Conservation (phyloP, 2,329 filamentous ascomycete genomes). For the Trichoderma breve region DNA sequence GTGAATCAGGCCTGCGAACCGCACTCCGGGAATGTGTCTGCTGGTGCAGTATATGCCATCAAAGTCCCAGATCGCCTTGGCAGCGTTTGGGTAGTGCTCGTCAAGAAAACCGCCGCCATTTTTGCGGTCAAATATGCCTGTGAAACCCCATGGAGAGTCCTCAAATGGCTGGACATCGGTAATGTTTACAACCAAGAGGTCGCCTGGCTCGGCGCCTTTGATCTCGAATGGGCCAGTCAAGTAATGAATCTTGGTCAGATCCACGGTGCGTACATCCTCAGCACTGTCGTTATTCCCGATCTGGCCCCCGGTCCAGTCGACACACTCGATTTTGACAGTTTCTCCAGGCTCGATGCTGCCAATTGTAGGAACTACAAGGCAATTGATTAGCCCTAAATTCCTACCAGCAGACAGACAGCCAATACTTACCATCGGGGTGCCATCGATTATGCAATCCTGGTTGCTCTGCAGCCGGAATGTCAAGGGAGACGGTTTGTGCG, state of each 20-base stretch:
- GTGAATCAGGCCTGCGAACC: conserved; percentile 86
- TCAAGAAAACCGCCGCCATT: conserved; percentile 91
- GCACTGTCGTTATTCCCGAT: conserved; percentile 86
- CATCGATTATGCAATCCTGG: conserved; percentile 77
- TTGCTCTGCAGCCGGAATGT: conserved; percentile 70
- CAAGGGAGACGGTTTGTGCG: conserved; percentile 47
- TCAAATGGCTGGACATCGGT: conserved; percentile 89
- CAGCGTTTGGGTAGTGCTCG: conserved; percentile 79
- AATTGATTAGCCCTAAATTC: neutral
- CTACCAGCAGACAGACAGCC: too few species aligned
- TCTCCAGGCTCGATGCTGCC: conserved; percentile 77
- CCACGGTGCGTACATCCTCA: conserved; percentile 82
- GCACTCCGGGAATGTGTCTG: conserved; percentile 81
- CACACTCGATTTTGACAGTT: conserved; percentile 89
- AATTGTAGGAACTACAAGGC: conserved; percentile 63
- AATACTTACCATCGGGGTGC: conserved; percentile 77
- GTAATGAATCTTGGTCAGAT: conserved; percentile 82
- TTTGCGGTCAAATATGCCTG: conserved; percentile 72
- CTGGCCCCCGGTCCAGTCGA: conserved; percentile 82
- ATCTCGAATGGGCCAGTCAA: conserved; percentile 87
- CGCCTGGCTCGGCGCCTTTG: conserved; percentile 78
- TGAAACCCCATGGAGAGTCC: conserved; percentile 87
- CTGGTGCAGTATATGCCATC: conserved; percentile 70
- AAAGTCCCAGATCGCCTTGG: conserved; percentile 60
- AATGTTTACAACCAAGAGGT: conserved; percentile 83